Conservation (phyloP, 306 rosid species). For the Cicer arietinum region DNA sequence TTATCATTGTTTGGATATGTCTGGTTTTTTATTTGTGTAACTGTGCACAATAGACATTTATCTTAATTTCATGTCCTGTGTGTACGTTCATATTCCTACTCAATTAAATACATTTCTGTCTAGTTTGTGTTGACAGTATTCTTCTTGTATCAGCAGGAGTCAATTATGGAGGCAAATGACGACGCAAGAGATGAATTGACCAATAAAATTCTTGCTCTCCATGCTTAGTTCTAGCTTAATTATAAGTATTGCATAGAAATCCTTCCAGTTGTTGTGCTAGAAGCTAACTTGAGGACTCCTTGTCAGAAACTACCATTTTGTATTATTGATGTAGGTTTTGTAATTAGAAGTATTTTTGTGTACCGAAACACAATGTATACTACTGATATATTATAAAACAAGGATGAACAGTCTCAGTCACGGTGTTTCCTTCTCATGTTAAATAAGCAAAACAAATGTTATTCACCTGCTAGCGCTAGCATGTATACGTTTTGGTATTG, state of each 20-base stretch:
- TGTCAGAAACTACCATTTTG: constrained; percentile 34
- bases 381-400: constrained; percentile 19
- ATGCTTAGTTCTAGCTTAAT: constrained; percentile 49
- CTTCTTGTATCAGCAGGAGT: constrained; percentile 55
- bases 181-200: constrained; percentile 67
- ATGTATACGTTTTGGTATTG: neutral
- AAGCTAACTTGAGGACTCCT: constrained; percentile 40
- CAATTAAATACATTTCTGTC: neutral
- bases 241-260: constrained; percentile 18
- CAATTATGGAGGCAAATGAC: constrained; percentile 65
- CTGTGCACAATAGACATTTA: neutral
- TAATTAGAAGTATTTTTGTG: constrained; percentile 24
- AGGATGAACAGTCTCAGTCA: neutral
- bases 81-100: constrained; percentile 17
- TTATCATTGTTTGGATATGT: constrained; percentile 26
- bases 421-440: neutral
- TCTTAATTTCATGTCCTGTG: neutral
- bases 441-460: neutral
- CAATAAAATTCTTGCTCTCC: constrained; percentile 58
- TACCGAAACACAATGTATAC: constrained; percentile 22
- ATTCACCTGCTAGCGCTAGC: constrained; percentile 5
- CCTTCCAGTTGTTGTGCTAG: constrained; percentile 41
- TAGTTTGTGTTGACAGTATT: neutral
- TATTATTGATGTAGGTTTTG: constrained; percentile 29
- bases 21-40: constrained; percentile 2